A percentile compares a stretch with the other conserved stretches of the same genome.
phyloP scores from a whole-genome alignment of 768 basidiomycete species.

The Steccherinum ochraceum region DNA sequence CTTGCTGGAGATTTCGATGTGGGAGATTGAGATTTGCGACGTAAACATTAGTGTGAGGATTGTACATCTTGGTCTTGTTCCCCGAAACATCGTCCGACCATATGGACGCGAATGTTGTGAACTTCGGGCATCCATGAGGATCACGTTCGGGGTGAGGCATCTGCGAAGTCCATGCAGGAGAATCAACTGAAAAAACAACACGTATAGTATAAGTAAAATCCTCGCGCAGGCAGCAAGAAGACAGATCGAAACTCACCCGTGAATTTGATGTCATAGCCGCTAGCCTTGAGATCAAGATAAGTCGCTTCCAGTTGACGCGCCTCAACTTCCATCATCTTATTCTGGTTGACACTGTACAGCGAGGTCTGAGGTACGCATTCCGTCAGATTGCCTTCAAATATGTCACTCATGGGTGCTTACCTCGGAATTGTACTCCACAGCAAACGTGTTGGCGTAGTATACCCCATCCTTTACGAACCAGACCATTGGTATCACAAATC shows the following conservation, averaged over 20 bases:
- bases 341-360: no score
- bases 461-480: constrained; percentile 5
- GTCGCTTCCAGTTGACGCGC: not conserved
- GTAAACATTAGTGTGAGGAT: constrained; percentile 39
- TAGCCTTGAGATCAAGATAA: not conserved
- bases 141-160: constrained; percentile 8
- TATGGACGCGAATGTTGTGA: constrained; percentile 3
- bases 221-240: no score
- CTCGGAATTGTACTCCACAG: no score
- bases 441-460: no score
- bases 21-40: constrained; percentile 31
- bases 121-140: constrained; percentile 6
- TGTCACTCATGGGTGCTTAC: no score
- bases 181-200: not conserved
- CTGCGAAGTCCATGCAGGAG: no score
- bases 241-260: not conserved
- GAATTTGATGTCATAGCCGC: not conserved
- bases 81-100: constrained; percentile 36
- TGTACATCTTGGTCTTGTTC: constrained; percentile 38
- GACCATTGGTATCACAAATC: constrained; percentile 12
- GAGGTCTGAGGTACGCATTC: no score
- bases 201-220: not conserved
- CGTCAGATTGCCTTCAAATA: no score
- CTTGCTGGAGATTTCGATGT: constrained; percentile 27
- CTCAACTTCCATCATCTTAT: no score